Base-by-base conservation (phyloP, 2,329 filamentous ascomycete genomes). In the Alternaria consortialis region DNA sequence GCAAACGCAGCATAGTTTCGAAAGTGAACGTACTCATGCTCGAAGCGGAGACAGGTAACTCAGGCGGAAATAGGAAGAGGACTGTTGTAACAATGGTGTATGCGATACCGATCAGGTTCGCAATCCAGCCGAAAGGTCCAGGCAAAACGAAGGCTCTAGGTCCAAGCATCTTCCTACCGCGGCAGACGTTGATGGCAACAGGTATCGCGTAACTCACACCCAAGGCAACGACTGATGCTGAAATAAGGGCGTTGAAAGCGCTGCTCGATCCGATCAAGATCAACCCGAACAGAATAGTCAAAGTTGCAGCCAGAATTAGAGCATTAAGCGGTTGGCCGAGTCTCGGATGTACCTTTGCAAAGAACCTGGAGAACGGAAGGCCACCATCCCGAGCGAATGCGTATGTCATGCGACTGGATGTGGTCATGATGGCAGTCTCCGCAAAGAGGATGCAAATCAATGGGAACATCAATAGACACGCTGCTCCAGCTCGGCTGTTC, bases 191-290 rank as follows among this genome's bases (percentile, higher is more conserved):
- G 66, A 93, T 87, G 0, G 85, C 82, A 47, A 92, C 86, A 0
- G 91, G 91, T 39, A 94, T 91, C 6, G 86, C 91, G 67, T 94
- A 94, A 2, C 89, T 90, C 5, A 93, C 80, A 7, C 89, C 87
- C 0, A 94, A 83, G 1, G 90, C 86, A 7, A 93, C 90, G 0
- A 93, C 90, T 0, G 89, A 90, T 0, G 90, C 86, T 0, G 89
- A 87, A 1, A 90, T 84, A 67, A 92, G 90, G 13, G 90, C 90
- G 42, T 90, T 91, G 77, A 92, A 91, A 0, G 90, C 90, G 60
- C 85, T 86, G 50, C 79, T 82, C 2, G 88, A 91, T 0, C 89
- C 90, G 3, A 93, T 82, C 74, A 91, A 90, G 63, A 92, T 88
- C 59, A 86, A 84, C 0, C 90, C 90, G 58, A 92, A 90, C 12